Percentiles rank a stretch among this genome's conserved stretches.
phyloP scores from a whole-genome alignment of 495 filamentous ascomycete species.

The Podospora sp. region DNA sequence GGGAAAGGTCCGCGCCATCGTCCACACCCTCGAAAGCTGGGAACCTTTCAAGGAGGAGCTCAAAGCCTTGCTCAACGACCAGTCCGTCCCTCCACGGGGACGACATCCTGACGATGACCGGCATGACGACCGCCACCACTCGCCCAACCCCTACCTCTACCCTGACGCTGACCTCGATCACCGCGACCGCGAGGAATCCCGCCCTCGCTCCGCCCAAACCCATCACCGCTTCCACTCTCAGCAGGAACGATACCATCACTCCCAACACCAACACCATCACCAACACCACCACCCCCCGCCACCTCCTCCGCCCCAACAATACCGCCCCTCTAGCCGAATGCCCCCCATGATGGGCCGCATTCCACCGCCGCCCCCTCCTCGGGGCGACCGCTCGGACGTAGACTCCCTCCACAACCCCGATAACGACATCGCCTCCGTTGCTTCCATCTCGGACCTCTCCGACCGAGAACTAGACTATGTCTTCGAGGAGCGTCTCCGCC shows the following conservation, averaged over 20 bases:
- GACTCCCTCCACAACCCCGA: constrained; percentile 22
- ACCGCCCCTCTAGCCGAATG: neutral
- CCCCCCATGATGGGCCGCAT: neutral
- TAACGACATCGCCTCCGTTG: constrained; percentile 37
- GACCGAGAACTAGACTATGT: constrained; percentile 39
- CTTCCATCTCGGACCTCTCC: constrained; percentile 42
- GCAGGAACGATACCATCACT: neutral
- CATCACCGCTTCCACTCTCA: neutral
- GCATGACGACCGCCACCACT: neutral
- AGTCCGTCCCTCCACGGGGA: neutral
- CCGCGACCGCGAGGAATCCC: neutral
- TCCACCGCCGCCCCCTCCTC: neutral
- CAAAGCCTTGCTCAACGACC: constrained; percentile 23
- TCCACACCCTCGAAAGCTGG: constrained; percentile 12
- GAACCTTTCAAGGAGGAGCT: constrained; percentile 27
- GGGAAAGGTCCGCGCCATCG: constrained; percentile 25
- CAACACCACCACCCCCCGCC: neutral
- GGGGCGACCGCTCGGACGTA: neutral
- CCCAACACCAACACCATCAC: neutral
- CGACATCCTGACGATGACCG: neutral
- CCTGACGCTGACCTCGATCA: neutral
- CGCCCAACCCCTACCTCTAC: neutral
- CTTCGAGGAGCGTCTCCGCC: constrained; percentile 16
- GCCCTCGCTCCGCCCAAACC: neutral
- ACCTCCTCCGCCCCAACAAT: neutral